These are phyloP conservation scores for Bruguiera hainesii DNA, from an alignment of 441 rosid species.

Conservation along the genomic window DNA sequence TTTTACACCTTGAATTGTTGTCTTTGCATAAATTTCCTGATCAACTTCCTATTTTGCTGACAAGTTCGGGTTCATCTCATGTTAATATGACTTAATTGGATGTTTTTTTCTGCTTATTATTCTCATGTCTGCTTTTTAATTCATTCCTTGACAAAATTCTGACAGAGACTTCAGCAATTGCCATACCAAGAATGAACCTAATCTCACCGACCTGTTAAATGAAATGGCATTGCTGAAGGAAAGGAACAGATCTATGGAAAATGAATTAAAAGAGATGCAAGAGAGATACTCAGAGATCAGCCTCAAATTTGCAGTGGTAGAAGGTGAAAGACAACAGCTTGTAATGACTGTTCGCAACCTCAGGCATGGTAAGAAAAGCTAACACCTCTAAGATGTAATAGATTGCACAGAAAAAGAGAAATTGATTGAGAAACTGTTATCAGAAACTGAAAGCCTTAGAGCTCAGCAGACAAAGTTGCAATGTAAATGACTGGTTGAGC, in stretches of 20 bases:
- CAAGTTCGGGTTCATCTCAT: neutral
- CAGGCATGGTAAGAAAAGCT: constrained; percentile 60
- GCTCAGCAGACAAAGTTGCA: constrained; percentile 44
- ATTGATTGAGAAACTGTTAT: constrained; percentile 39
- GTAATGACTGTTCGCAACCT: constrained; percentile 84
- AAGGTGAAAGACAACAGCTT: constrained; percentile 92
- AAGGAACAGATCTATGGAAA: constrained; percentile 63
- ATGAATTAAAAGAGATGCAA: constrained; percentile 76
- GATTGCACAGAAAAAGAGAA: neutral
- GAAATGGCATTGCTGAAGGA: constrained; percentile 47
- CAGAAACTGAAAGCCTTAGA: constrained; percentile 49
- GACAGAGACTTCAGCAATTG: constrained; percentile 17
- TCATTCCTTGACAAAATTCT: constrained; percentile 1
- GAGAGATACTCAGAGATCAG: constrained; percentile 88
- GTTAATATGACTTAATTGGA: neutral
- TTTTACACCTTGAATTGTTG: constrained; percentile 2
- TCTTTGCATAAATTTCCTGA: neutral
- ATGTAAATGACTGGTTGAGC: constrained; percentile 6
- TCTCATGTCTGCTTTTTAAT: neutral
- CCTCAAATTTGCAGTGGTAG: constrained; percentile 92
- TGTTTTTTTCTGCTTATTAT: neutral
- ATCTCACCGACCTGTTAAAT: constrained; percentile 32
- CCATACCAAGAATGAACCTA: constrained; percentile 38
- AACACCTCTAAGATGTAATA: constrained; percentile 28
- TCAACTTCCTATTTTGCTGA: neutral